Evolutionary conservation across 176 grass and related monocot genomes (phyloP).

Genomic region (Guadua angustifolia): DNA sequence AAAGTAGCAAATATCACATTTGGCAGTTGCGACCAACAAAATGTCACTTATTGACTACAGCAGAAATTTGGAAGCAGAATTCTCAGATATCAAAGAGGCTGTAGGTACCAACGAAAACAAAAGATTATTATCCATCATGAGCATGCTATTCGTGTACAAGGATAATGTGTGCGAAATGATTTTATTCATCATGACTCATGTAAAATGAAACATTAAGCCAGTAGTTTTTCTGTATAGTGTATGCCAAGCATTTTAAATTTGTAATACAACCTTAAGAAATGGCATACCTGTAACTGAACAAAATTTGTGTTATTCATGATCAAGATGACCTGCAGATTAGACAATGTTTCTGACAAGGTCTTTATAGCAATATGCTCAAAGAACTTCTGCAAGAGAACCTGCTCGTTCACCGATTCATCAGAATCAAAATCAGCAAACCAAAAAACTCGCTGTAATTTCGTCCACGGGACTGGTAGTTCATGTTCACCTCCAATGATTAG

Average conservation of each 20-base stretch:
- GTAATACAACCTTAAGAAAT: not conserved
- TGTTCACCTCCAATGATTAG: conserved; percentile 51
- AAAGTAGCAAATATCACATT: not conserved
- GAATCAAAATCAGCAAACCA: conserved; percentile 73
- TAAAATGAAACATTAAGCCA: not conserved
- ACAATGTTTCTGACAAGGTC: conserved; percentile 59
- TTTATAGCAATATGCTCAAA: conserved; percentile 69
- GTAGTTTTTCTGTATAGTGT: conserved; percentile 1
- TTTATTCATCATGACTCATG: not conserved
- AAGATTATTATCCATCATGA: no score
- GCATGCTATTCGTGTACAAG: no score
- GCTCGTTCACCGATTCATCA: conserved; percentile 35
- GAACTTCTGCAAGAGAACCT: conserved; percentile 60
- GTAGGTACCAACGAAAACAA: not conserved
- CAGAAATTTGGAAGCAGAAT: not conserved
- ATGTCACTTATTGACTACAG: not conserved
- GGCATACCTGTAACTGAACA: conserved; percentile 68
- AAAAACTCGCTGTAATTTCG: conserved; percentile 55
- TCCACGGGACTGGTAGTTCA: conserved; percentile 61
- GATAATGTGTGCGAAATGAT: not conserved
- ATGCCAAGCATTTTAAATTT: not conserved
- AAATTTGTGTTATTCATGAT: conserved; percentile 84
- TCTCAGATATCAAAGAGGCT: conserved; percentile 22
- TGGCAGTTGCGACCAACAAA: not conserved
- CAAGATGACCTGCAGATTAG: conserved; percentile 63